Evolutionary conservation across 2,329 filamentous ascomycete genomes (phyloP).

Genomic region (Beauveria medogensis): DNA sequence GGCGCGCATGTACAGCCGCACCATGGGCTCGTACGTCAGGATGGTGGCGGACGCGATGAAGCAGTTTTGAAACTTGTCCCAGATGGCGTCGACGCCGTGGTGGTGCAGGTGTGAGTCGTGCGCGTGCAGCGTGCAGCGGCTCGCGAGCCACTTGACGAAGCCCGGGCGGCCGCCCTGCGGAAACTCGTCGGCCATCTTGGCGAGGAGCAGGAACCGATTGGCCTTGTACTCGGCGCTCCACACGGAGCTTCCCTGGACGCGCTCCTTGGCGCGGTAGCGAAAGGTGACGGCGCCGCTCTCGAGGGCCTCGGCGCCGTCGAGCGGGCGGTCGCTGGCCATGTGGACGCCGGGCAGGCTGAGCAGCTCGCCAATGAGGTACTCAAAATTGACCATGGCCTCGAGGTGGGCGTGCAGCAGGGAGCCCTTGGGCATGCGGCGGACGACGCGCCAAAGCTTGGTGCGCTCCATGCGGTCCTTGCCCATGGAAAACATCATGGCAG

Average conservation of each 20-base stretch:
- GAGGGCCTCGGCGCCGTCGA: conserved; percentile 46
- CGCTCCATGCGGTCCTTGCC: conserved; percentile 80
- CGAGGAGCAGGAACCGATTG: conserved; percentile 48
- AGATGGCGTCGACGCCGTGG: conserved; percentile 75
- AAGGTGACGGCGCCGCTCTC: conserved; percentile 54
- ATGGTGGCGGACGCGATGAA: conserved; percentile 68
- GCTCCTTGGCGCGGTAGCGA: conserved; percentile 42
- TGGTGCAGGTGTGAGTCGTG: conserved; percentile 72
- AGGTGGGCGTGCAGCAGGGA: conserved; percentile 78
- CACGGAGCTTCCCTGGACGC: conserved; percentile 39
- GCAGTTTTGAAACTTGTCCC: conserved; percentile 69
- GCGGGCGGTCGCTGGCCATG: conserved; percentile 51
- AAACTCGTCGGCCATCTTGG: conserved; percentile 62
- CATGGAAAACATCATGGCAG: conserved; percentile 88
- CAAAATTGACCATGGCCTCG: conserved; percentile 84
- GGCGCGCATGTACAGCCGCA: conserved; percentile 63
- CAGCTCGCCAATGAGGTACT: conserved; percentile 66
- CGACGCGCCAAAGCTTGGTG: conserved; percentile 78
- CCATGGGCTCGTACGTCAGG: conserved; percentile 86
- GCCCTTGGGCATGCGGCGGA: conserved; percentile 83
- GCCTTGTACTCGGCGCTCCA: conserved; percentile 60
- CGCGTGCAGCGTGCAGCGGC: conserved; percentile 61
- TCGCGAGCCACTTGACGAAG: conserved; percentile 71
- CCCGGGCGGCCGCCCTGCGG: conserved; percentile 62
- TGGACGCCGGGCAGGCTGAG: conserved; percentile 68